These are phyloP conservation scores for Davidsoniella eucalypti DNA, from an alignment of 2,329 filamentous ascomycete species.

Conservation along the genomic window DNA sequence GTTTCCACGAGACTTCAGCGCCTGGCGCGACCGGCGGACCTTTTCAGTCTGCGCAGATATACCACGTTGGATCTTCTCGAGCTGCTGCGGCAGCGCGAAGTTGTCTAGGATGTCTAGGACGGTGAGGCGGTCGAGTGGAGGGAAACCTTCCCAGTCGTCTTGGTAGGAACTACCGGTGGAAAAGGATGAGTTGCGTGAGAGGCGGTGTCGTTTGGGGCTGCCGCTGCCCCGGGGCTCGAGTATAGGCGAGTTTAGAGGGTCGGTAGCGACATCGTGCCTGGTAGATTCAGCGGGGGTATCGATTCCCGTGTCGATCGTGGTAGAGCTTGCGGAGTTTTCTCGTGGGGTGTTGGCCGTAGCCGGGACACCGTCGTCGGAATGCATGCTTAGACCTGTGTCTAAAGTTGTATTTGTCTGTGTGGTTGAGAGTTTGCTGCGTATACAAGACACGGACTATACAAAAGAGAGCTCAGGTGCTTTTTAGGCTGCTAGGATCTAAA, in stretches of 20 bases:
- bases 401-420: no score
- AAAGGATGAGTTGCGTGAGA: conserved; percentile 67
- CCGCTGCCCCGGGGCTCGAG: conserved; percentile 21
- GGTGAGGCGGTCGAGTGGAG: conserved; percentile 75
- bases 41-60: conserved; percentile 72
- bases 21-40: conserved; percentile 68
- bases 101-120: conserved; percentile 93
- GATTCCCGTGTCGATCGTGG: neutral
- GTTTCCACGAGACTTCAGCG: conserved; percentile 56
- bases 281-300: conserved; percentile 22
- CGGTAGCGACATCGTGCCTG: conserved; percentile 28
- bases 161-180: conserved; percentile 75
- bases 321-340: conserved; percentile 21
- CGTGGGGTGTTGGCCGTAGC: neutral
- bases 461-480: no score
- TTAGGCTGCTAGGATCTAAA: no score
- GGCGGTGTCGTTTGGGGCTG: conserved; percentile 31
- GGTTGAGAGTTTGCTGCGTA: no score
- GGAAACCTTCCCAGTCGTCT: conserved; percentile 74
- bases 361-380: neutral
- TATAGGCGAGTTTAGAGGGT: conserved; percentile 28
- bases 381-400: neutral
- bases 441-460: no score
- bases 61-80: conserved; percentile 78
- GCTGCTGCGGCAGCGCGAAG: conserved; percentile 71